Percentiles rank a stretch among this genome's conserved stretches.
Evolutionary conservation across 768 basidiomycete species (phyloP).

Genomic region (Crepidotus variabilis): DNA sequence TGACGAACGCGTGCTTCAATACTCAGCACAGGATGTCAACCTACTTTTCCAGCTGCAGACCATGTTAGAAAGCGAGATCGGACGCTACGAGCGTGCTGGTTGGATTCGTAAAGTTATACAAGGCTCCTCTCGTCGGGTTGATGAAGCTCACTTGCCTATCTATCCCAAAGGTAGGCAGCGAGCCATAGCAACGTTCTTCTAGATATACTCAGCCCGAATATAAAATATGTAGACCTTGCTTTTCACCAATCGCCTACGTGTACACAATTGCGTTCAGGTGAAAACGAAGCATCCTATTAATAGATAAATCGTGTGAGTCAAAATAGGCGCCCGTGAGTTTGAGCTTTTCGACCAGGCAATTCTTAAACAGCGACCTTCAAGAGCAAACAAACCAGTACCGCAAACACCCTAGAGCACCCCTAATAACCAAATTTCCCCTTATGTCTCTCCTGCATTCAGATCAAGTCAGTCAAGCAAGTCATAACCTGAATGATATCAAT

Average conservation of each 20-base stretch:
- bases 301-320: too few relatives aligned
- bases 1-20: slow-evolving; percentile 17
- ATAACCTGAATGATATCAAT: neutral
- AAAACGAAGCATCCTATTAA: too few relatives aligned
- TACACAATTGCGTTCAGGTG: too few relatives aligned
- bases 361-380: too few relatives aligned
- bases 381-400: too few relatives aligned
- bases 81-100: slow-evolving; percentile 11
- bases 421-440: too few relatives aligned
- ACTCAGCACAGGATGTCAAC: slow-evolving; percentile 27
- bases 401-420: too few relatives aligned
- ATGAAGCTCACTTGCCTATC: slow-evolving; percentile 10
- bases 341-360: too few relatives aligned
- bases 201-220: neutral
- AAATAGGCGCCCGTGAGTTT: too few relatives aligned
- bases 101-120: slow-evolving; percentile 10
- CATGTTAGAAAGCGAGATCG: slow-evolving; percentile 10
- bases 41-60: slow-evolving; percentile 22
- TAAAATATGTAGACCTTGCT: neutral
- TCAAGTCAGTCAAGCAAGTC: too few relatives aligned
- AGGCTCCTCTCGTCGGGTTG: slow-evolving; percentile 12
- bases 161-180: slow-evolving; percentile 11
- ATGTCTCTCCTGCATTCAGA: too few relatives aligned
- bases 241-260: too few relatives aligned
- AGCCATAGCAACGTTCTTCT: slow-evolving; percentile 12